phyloP scores from a whole-genome alignment of 2,329 filamentous ascomycete genomes.

The Clarireedia hainanense region DNA sequence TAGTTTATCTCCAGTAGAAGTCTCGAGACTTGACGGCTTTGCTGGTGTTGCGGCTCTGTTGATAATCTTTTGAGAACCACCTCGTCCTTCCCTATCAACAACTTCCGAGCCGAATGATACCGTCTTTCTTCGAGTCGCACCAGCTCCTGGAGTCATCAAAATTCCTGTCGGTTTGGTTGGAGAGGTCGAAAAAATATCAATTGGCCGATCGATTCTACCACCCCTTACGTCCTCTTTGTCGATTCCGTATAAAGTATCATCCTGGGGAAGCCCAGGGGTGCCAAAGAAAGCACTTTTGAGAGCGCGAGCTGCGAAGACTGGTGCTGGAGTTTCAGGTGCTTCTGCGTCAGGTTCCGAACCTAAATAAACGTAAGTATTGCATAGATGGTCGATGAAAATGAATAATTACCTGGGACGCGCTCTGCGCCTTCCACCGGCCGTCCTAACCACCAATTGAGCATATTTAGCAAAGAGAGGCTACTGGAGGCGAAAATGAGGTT shows the following conservation, averaged over 20 bases:
- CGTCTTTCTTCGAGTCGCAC: slow-evolving; percentile 51
- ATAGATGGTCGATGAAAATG: not conserved
- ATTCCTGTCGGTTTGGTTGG: slow-evolving; percentile 40
- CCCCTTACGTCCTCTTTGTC: slow-evolving; percentile 20
- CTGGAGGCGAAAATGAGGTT: not conserved
- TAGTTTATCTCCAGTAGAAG: slow-evolving; percentile 11
- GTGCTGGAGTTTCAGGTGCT: slow-evolving; percentile 56
- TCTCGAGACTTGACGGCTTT: slow-evolving; percentile 28
- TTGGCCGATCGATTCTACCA: slow-evolving; percentile 16
- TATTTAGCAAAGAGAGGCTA: slow-evolving; percentile 5
- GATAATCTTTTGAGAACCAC: slow-evolving; percentile 5
- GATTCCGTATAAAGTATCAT: slow-evolving; percentile 29
- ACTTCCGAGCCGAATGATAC: slow-evolving; percentile 58
- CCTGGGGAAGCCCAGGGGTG: slow-evolving; percentile 38
- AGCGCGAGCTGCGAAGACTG: slow-evolving; percentile 58
- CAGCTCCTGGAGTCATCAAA: slow-evolving; percentile 56
- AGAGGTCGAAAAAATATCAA: slow-evolving; percentile 25
- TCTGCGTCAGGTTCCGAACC: slow-evolving; percentile 30
- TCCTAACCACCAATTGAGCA: slow-evolving; percentile 30
- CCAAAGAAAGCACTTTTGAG: slow-evolving; percentile 58
- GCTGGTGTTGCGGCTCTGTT: slow-evolving; percentile 25
- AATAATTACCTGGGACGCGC: slow-evolving; percentile 20
- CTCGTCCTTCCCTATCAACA: slow-evolving; percentile 22
- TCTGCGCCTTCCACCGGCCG: slow-evolving; percentile 14
- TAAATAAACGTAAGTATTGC: not conserved